Evolutionary conservation across 2,329 filamentous ascomycete genomes (phyloP).

Genomic region (Diaporthe australafricana): DNA sequence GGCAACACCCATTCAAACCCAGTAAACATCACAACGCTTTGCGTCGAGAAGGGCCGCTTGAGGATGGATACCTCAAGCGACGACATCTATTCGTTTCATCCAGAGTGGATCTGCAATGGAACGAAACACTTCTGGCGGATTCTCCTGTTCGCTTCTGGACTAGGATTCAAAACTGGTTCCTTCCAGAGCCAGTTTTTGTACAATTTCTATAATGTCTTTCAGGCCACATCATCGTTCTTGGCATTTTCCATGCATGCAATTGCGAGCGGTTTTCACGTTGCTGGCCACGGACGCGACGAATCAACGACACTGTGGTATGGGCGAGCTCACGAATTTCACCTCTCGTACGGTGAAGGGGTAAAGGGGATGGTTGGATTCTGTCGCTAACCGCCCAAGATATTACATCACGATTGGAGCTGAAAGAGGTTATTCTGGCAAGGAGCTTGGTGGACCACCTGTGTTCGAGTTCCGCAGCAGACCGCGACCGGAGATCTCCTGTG

Average conservation of each 20-base stretch:
- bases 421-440: neutral
- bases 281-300: constrained; percentile 30
- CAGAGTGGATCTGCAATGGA: constrained; percentile 27
- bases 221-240: constrained; percentile 20
- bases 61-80: neutral
- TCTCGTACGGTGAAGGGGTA: neutral
- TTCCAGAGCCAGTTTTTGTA: constrained; percentile 33
- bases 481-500: neutral
- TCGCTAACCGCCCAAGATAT: neutral
- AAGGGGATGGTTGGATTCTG: neutral
- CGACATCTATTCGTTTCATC: constrained; percentile 22
- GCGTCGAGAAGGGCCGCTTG: neutral
- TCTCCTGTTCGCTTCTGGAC: constrained; percentile 25
- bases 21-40: constrained; percentile 27
- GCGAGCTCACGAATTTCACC: neutral
- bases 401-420: neutral
- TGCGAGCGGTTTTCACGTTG: constrained; percentile 12
- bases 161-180: constrained; percentile 19
- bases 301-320: constrained; percentile 16
- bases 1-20: constrained; percentile 42
- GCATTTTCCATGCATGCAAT: constrained; percentile 21
- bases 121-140: constrained; percentile 21
- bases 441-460: neutral
- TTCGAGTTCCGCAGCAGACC: neutral
- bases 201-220: constrained; percentile 31